Conservation (phyloP, 495 filamentous ascomycete genomes). For the Aspergillus bridgeri region DNA sequence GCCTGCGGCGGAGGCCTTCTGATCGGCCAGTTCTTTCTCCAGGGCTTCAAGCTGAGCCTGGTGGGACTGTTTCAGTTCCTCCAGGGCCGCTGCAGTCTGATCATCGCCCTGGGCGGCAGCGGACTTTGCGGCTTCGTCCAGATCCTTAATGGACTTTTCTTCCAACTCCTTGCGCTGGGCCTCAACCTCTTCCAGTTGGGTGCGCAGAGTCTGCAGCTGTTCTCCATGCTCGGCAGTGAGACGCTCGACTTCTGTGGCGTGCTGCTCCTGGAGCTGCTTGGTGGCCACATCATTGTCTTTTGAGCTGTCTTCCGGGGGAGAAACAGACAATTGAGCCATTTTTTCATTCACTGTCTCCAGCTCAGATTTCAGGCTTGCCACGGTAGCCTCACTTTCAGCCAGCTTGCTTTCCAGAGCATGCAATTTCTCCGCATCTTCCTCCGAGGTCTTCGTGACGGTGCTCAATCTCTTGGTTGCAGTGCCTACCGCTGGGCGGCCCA, state of each 20-base stretch:
- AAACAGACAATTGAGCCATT: slow-evolving; percentile 27
- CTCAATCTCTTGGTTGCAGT: slow-evolving; percentile 34
- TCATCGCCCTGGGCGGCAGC: slow-evolving; percentile 37
- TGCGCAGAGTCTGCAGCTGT: slow-evolving; percentile 34
- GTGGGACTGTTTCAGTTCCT: slow-evolving; percentile 39
- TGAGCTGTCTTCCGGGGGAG: slow-evolving; percentile 25
- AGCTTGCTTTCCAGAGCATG: slow-evolving; percentile 41
- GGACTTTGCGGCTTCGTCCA: slow-evolving; percentile 39
- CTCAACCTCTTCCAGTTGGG: slow-evolving; percentile 39
- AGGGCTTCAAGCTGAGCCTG: slow-evolving; percentile 36
- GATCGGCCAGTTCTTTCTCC: slow-evolving; percentile 34
- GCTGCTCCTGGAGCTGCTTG: slow-evolving; percentile 34
- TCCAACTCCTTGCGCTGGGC: slow-evolving; percentile 38
- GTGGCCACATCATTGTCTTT: slow-evolving; percentile 23
- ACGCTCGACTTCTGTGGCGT: slow-evolving; percentile 37
- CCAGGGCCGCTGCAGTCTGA: slow-evolving; percentile 31
- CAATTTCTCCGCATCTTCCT: slow-evolving; percentile 37
- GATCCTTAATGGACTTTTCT: slow-evolving; percentile 37
- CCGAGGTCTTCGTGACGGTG: slow-evolving; percentile 25
- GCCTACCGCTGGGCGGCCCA: slow-evolving; percentile 11
- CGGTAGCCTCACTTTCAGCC: slow-evolving; percentile 40
- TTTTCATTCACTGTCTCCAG: slow-evolving; percentile 41
- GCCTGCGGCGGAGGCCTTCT: slow-evolving; percentile 34
- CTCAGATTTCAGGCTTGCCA: slow-evolving; percentile 37
- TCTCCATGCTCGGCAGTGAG: slow-evolving; percentile 35